Base-by-base conservation (phyloP, 2,329 filamentous ascomycete genomes). In the Ceratocystis destructans region DNA sequence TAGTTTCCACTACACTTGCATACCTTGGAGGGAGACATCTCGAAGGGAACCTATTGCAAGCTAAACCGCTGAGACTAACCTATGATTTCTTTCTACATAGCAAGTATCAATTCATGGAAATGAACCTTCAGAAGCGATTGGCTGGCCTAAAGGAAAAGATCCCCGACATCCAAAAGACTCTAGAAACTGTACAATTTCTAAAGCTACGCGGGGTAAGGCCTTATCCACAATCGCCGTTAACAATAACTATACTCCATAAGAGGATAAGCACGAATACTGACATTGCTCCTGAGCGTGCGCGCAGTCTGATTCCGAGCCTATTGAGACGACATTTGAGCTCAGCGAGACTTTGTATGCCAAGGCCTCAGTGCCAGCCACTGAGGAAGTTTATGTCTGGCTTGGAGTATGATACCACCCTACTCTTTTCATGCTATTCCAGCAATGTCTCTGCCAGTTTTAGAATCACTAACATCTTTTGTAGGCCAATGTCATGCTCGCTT, bases 51-150 rank as follows among this genome's bases (percentile, higher is more conserved):
- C 20, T 15, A 25, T 41, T 3, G 10, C 8, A 41, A 12, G 10
- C 37, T 41, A 41, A 10, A 41, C 37, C 10, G 4, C 12, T 20
- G 37, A 61, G 28, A 33, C 64, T 65, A 45, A 65, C 50, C 12
- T 8, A 4, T 10, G 37, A 31, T 25, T 33, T 25, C 20, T 22
- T 66, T 48, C 20, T 15, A 17, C 22, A 22, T 74, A 96, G 91
- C 71, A 99, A 99, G 82, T 99, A 99, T 79, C 94, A 97, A 76
- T 99, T 97, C 78, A 99, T 99, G 94, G 91, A 97, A 78, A 81
- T 88, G 74, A 97, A 96, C 76, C 89, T 94, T 68, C 88, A 96
- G 75, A 83, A 90, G 69, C 84, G 94, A 61, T 87, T 89, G 64
- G 80, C 82, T 3, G 91, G 92, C 1, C 79, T 99, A 66, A 89